phyloP scores from a whole-genome alignment of 768 basidiomycete genomes.

The Pleurotus giganteus region DNA sequence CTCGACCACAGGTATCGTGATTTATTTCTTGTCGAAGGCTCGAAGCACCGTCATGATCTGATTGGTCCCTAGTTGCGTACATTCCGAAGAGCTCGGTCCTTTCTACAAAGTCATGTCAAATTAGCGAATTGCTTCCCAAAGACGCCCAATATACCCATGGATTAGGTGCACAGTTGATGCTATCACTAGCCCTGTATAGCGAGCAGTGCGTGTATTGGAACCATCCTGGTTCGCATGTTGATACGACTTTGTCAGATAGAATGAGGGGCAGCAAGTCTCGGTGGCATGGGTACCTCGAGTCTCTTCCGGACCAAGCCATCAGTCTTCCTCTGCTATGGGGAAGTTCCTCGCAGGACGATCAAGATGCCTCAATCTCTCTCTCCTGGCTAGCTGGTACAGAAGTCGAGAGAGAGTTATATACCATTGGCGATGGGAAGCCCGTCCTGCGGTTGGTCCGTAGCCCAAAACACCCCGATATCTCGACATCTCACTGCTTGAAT shows the following conservation, averaged over 20 bases:
- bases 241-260: conserved; percentile 29
- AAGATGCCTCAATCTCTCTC: conserved; percentile 29
- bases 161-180: conserved; percentile 54
- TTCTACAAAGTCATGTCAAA: conserved; percentile 54
- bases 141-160: conserved; percentile 43
- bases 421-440: background rate
- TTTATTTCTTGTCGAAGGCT: background rate
- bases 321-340: conserved; percentile 67
- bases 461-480: background rate
- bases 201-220: conserved; percentile 48
- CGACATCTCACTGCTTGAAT: background rate
- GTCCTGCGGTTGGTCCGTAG: conserved; percentile 2
- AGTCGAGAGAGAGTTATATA: conserved; percentile 18
- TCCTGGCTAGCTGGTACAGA: conserved; percentile 45
- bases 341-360: conserved; percentile 16
- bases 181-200: conserved; percentile 60
- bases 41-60: background rate
- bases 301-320: conserved; percentile 49
- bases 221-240: conserved; percentile 6
- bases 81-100: conserved; percentile 65
- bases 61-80: conserved; percentile 47
- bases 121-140: conserved; percentile 40
- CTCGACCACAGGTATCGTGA: conserved; percentile 31
- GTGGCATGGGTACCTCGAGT: conserved; percentile 68
- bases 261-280: conserved; percentile 45